Percentiles rank a stretch among this genome's conserved stretches.
Conservation (phyloP, 208 protist genomes). For the Leishmania aethiopica region DNA sequence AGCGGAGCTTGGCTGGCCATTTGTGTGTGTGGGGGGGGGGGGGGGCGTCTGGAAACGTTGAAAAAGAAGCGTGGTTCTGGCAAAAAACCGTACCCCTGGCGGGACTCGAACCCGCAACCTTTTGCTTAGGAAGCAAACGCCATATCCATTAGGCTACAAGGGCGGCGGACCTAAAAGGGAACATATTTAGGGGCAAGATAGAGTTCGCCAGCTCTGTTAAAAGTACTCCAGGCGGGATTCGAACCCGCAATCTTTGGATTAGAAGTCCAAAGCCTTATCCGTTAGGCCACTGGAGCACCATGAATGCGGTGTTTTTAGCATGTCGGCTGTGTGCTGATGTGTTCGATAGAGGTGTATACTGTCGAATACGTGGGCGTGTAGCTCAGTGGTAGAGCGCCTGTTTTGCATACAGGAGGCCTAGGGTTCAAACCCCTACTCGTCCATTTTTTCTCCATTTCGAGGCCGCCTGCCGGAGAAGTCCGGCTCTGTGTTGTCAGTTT, state of each 20-base stretch:
- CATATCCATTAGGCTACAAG: conserved; percentile 83
- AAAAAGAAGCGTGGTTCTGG: no score
- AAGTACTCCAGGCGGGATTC: conserved; percentile 86
- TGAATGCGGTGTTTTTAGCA: not conserved
- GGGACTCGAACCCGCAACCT: conserved; percentile 92
- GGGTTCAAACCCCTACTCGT: conserved; percentile 85
- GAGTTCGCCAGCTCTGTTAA: not conserved
- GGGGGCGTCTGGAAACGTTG: no score
- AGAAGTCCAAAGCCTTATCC: conserved; percentile 92
- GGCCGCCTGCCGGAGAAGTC: no score
- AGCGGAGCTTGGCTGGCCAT: not conserved
- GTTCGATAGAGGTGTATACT: no score
- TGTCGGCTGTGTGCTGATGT: no score
- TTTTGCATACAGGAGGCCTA: conserved; percentile 88
- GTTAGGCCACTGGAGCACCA: conserved; percentile 82
- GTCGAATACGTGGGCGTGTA: conserved; percentile 78
- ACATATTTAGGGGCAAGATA: no score
- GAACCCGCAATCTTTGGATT: conserved; percentile 93
- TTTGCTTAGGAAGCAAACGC: conserved; percentile 91
- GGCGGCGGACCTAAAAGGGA: not conserved
- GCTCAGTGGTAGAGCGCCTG: conserved; percentile 91
- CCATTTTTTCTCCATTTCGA: conserved; percentile 40
- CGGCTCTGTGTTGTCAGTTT: no score
- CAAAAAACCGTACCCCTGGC: conserved; percentile 63
- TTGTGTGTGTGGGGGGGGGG: not conserved